These are phyloP conservation scores for Xerocomus alliaceus DNA, from an alignment of 1,284 basidiomycete species.

Conservation along the genomic window DNA sequence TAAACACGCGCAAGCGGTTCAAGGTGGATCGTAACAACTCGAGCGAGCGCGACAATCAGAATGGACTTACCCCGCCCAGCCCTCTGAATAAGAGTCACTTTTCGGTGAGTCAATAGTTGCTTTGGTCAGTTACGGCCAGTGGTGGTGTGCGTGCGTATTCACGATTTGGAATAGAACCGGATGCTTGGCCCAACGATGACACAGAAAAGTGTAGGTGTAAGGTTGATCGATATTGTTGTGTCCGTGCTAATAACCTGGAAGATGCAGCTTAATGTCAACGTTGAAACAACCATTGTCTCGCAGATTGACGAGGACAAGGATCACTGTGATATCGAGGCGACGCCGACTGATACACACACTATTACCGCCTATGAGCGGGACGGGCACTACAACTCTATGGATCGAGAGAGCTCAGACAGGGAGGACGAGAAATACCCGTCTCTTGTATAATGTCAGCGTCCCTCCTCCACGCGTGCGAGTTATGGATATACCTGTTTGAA, in stretches of 20 bases:
- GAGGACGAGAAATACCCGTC: conserved; percentile 28
- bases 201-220: conserved; percentile 30
- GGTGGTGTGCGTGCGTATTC: not conserved
- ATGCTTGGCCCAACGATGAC: conserved; percentile 28
- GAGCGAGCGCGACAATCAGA: conserved; percentile 37
- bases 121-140: not conserved
- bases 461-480: not conserved
- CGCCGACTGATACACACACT: conserved; percentile 16
- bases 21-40: conserved; percentile 33
- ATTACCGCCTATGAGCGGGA: conserved; percentile 31
- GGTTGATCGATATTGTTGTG: too few species aligned
- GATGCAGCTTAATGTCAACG: conserved; percentile 43
- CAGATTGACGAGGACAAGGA: conserved; percentile 39
- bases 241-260: too few species aligned
- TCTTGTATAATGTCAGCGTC: conserved; percentile 19
- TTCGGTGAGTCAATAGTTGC: conserved; percentile 24
- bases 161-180: conserved; percentile 26
- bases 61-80: conserved; percentile 20
- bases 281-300: conserved; percentile 43
- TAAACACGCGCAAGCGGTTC: conserved; percentile 43
- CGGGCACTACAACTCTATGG: conserved; percentile 21
- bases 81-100: conserved; percentile 29
- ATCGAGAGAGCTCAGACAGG: conserved; percentile 34
- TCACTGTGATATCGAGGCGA: conserved; percentile 33
- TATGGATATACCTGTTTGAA: conserved; percentile 20